Base-by-base conservation (phyloP, 179 eudicot genomes). In the Silene noctiflora region DNA sequence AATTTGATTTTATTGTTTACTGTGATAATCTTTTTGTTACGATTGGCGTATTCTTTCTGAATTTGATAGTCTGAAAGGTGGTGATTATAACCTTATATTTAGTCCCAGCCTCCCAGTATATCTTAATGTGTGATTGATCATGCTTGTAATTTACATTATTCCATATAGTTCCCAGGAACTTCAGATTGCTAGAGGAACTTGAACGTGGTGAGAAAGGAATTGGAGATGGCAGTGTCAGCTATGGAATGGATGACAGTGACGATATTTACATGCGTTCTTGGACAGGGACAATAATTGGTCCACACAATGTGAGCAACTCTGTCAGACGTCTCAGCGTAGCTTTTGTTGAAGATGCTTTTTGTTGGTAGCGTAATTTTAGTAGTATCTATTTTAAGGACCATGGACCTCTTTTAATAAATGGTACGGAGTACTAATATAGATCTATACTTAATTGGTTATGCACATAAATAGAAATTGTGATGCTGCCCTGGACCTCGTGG, bases 131-230 rank as follows among this genome's bases (percentile, higher is more conserved):
- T 42, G 25, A 14, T 67, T 69, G 64, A 66, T 56, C 33, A 33
- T 70, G 22, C 59, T 48, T 46, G 46, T 71, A 71, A 20, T 22
- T 76, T 58, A 6, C 66, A n/a, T 73, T 51, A 61, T 16, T 48
- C 46, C 67, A 62, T 67, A 27, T 71, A 89, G 92, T 89, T 64
- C 92, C 92, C 71, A 78, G 92, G 72, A 89, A 89, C 83, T 89
- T 89, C 79, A 85, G 92, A 79, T 82, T 89, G 79, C 74, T 89
- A 79, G 92, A 89, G 83, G 92, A 89, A 72, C 92, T 89, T 81
- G 92, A 89, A 82, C 88, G 92, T 72, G 92, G 92, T 48, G 92
- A 89, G 74, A 89, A 89, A 82, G 92, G 92, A 65, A 88, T 88
- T 76, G 92, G 92, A 63, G 92, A 88, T 84, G 92, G 92, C 24